phyloP scores from a whole-genome alignment of 2,329 filamentous ascomycete species.

The Stachybotrys echinatus region DNA sequence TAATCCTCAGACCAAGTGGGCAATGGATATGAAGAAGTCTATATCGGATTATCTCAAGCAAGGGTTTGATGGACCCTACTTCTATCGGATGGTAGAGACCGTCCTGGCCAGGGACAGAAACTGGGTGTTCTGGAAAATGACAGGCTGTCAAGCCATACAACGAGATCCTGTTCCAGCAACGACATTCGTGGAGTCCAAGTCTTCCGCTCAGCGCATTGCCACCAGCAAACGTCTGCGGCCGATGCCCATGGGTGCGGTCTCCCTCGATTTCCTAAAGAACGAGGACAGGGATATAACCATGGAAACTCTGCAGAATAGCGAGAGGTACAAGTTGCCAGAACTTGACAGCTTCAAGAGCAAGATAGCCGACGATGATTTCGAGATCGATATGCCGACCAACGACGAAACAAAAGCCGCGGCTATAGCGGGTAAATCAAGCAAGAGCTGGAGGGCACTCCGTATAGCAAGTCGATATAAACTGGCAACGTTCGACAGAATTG shows the following conservation, averaged over 20 bases:
- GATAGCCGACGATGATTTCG: slow-evolving; percentile 76
- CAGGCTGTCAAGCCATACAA: slow-evolving; percentile 85
- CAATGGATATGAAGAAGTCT: slow-evolving; percentile 65
- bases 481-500: slow-evolving; percentile 78
- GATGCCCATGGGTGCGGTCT: slow-evolving; percentile 65
- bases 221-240: slow-evolving; percentile 66
- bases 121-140: slow-evolving; percentile 98
- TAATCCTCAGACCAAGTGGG: slow-evolving; percentile 68
- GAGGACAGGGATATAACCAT: slow-evolving; percentile 54
- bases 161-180: slow-evolving; percentile 63
- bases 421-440: slow-evolving; percentile 73
- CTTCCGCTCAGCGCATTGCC: slow-evolving; percentile 59
- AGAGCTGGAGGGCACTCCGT: slow-evolving; percentile 84
- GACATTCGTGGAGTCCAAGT: slow-evolving; percentile 65
- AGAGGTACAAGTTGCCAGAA: slow-evolving; percentile 63
- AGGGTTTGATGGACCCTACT: slow-evolving; percentile 82
- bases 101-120: slow-evolving; percentile 95
- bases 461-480: slow-evolving; percentile 72
- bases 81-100: slow-evolving; percentile 94
- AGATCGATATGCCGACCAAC: slow-evolving; percentile 75
- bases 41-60: slow-evolving; percentile 82
- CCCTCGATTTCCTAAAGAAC: slow-evolving; percentile 74
- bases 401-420: slow-evolving; percentile 49
- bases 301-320: slow-evolving; percentile 61
- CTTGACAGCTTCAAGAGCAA: slow-evolving; percentile 65